Conservation (phyloP, 805 yeast species). For the Ogataea haglerorum region DNA sequence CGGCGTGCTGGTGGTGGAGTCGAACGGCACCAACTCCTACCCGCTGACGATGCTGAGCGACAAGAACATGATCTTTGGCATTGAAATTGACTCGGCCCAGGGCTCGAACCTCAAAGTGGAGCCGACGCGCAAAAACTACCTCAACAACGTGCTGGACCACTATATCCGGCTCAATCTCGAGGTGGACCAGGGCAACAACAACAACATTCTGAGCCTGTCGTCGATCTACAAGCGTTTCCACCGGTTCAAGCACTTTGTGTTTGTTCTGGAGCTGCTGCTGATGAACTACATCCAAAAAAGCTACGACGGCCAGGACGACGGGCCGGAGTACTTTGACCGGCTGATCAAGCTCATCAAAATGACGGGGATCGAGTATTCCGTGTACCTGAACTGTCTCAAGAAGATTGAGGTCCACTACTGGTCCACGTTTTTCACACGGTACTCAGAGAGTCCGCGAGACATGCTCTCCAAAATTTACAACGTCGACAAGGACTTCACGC, state of each 20-base stretch:
- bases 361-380: conserved; percentile 31
- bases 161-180: conserved; percentile 36
- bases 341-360: conserved; percentile 32
- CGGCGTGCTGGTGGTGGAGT: conserved; percentile 18
- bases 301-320: conserved; percentile 31
- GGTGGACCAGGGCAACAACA: conserved; percentile 16
- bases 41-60: conserved; percentile 46
- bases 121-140: conserved; percentile 40
- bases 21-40: conserved; percentile 39
- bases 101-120: conserved; percentile 26
- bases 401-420: conserved; percentile 53
- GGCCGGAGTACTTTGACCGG: conserved; percentile 27
- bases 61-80: conserved; percentile 47
- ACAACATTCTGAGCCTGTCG: conserved; percentile 26
- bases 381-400: conserved; percentile 50
- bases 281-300: conserved; percentile 36
- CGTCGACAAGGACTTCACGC: conserved; percentile 37
- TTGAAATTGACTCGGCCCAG: conserved; percentile 40
- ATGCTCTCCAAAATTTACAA: conserved; percentile 40
- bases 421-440: conserved; percentile 42
- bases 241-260: conserved; percentile 41
- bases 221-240: conserved; percentile 36
- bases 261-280: conserved; percentile 48
- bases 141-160: conserved; percentile 46
- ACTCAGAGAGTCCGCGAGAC: conserved; percentile 42